These are phyloP conservation scores for Picocystis salinarum DNA, from an alignment of 139 green algal genomes.

Conservation along the genomic window DNA sequence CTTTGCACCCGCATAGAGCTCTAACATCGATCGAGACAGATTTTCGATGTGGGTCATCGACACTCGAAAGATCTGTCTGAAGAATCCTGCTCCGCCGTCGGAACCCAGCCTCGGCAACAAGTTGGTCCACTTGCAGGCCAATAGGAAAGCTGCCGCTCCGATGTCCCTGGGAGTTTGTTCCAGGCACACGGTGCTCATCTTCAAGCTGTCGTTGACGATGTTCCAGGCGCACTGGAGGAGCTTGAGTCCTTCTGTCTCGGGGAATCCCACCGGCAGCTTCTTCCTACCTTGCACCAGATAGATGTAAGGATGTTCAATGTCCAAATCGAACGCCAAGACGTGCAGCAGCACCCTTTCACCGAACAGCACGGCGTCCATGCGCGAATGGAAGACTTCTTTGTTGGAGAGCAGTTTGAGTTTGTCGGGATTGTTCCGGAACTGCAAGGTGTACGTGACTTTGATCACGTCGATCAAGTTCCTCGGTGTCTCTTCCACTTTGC, in stretches of 20 bases:
- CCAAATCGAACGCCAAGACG: constrained; percentile 26
- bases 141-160: no score
- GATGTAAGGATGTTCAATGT: constrained; percentile 28
- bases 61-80: no score
- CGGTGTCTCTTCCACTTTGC: constrained; percentile 68
- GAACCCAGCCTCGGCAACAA: no score
- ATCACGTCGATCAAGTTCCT: constrained; percentile 44
- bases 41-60: no score
- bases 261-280: constrained; percentile 2
- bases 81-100: no score
- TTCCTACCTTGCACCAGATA: constrained; percentile 8
- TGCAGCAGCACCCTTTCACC: constrained; percentile 21
- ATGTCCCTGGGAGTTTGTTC: no score
- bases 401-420: background rate
- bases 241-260: constrained; percentile 8
- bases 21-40: no score
- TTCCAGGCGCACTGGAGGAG: constrained; percentile 29
- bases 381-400: constrained; percentile 12
- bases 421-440: constrained; percentile 2
- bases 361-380: constrained; percentile 16
- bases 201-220: constrained; percentile 36
- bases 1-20: no score
- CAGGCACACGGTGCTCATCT: no score
- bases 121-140: no score
- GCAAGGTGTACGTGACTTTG: constrained; percentile 2